Evolutionary conservation across 108 stramenopile genomes (phyloP), one percentile per base, ranked within the genome.

Genomic region (Aurantiochytrium sp.): DNA sequence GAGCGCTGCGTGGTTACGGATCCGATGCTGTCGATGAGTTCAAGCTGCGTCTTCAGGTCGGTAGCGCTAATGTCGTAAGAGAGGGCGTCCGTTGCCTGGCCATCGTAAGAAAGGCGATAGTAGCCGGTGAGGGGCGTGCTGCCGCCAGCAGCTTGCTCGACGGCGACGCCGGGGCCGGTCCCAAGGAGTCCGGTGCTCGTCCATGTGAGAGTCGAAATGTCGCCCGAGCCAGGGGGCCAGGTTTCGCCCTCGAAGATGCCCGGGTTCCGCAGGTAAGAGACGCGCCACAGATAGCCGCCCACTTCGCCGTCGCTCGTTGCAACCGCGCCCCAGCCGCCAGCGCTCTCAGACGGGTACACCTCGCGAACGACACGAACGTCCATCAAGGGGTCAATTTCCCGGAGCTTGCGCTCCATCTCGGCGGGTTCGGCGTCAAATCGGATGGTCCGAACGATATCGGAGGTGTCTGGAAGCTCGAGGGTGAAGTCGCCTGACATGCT

Each of bases 201-300:
- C 10, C 94, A 54, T 55, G 93, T 88, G n/a, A 86, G 55, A 6
- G 54, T 24, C 4, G 54, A 34, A 12, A 95, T 87, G 81, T 92
- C 88, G n/a, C 95, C 95, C 55, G 94, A 91, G 55, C 95, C 95
- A 36, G 95, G 93, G 4, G 95, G 95, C 90, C 95, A 95, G 31
- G 95, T 93, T 54, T 89, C 55, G 21, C 95, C 95, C 32, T 90
- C 87, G 87, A 87, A 89, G 42, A 87, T 88, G 54, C 96, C 96
- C 27, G 92, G 93, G 55, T 95, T 95, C 69, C 90, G 73, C 42
- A 95, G 87, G 89, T 95, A 96, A 53, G 68, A 85, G 55, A 96
- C 89, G 30, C 87, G 92, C 96, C 96, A 96, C 48, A 92, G 90
- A 81, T 93, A 93, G 5, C 96, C 96, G 37, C 96, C 96, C 22